phyloP scores from a whole-genome alignment of 2,329 filamentous ascomycete genomes.

The Microdochium paspali region DNA sequence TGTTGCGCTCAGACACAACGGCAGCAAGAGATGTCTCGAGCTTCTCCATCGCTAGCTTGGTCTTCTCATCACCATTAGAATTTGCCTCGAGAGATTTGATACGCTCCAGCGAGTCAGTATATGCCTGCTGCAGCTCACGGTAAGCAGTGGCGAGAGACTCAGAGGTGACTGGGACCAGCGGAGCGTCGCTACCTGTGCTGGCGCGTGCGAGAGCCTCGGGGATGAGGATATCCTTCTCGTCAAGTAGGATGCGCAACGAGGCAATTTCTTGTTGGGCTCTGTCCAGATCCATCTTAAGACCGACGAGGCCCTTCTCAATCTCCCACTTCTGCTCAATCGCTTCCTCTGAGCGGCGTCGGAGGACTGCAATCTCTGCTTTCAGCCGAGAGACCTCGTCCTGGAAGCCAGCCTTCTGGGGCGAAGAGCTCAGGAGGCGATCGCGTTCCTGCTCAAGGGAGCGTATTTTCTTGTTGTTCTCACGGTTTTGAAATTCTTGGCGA shows the following conservation, averaged over 20 bases:
- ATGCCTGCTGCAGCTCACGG: conserved; percentile 63
- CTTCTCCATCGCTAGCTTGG: conserved; percentile 50
- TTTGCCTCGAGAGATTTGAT: conserved; percentile 54
- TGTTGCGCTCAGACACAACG: conserved; percentile 62
- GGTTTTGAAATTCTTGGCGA: conserved; percentile 75
- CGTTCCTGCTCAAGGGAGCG: conserved; percentile 68
- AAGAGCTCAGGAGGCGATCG: conserved; percentile 58
- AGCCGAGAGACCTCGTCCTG: conserved; percentile 73
- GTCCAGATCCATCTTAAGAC: conserved; percentile 93
- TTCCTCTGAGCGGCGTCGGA: conserved; percentile 83
- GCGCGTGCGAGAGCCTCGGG: conserved; percentile 47
- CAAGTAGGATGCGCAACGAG: conserved; percentile 67
- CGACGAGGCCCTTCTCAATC: conserved; percentile 80
- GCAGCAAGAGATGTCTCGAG: conserved; percentile 60
- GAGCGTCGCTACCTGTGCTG: conserved; percentile 27
- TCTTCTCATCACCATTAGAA: conserved; percentile 44
- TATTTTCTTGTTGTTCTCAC: conserved; percentile 75
- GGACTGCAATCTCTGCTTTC: conserved; percentile 72
- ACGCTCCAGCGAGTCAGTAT: conserved; percentile 55
- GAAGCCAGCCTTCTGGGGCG: conserved; percentile 69
- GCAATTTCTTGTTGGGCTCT: conserved; percentile 87
- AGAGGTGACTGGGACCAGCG: conserved; percentile 48
- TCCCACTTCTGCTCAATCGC: conserved; percentile 94
- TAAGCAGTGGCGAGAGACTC: conserved; percentile 67
- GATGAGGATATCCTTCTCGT: conserved; percentile 74